A percentile compares a stretch with the other conserved stretches of the same genome.
These are phyloP conservation scores for Epichloe sibirici DNA, from an alignment of 2,329 filamentous ascomycete genomes.

Conservation along the genomic window DNA sequence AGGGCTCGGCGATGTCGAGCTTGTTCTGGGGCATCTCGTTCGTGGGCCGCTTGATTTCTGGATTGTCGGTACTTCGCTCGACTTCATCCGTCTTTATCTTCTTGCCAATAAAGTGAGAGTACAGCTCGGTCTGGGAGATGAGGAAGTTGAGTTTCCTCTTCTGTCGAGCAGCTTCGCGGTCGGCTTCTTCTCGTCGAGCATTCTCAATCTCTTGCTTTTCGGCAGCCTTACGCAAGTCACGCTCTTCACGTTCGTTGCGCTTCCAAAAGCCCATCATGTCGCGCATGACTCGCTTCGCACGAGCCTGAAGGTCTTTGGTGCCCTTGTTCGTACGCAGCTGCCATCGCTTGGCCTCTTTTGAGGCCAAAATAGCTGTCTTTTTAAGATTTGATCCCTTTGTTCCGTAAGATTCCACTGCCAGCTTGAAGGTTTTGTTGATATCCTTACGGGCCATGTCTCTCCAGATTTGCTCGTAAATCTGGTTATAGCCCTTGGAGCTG, in stretches of 20 bases:
- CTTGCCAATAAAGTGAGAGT: conserved; percentile 98
- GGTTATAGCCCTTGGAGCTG: conserved; percentile 86
- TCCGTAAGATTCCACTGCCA: conserved; percentile 73
- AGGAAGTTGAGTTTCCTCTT: conserved; percentile 99
- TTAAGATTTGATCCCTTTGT: conserved; percentile 92
- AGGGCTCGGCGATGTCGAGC: conserved; percentile 38
- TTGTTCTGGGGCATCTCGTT: conserved; percentile 27
- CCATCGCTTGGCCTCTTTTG: conserved; percentile 95
- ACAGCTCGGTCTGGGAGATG: conserved; percentile 96
- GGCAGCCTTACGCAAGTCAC: conserved; percentile 83
- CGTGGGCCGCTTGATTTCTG: conserved; percentile 48
- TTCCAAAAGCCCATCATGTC: conserved; percentile 99
- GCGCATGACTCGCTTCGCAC: conserved; percentile 95
- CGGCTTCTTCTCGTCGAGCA: conserved; percentile 90
- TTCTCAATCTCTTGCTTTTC: conserved; percentile 95
- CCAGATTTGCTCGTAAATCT: conserved; percentile 96
- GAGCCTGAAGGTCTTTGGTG: conserved; percentile 91
- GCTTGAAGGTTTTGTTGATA: conserved; percentile 80
- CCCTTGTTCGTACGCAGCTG: conserved; percentile 97
- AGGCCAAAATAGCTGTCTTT: conserved; percentile 92
- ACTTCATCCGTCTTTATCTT: conserved; percentile 98
- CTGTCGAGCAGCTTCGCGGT: conserved; percentile 92
- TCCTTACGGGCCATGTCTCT: conserved; percentile 89
- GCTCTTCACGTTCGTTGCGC: conserved; percentile 93
- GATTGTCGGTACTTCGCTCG: conserved; percentile 77